Evolutionary conservation across 441 rosid species (phyloP).

Genomic region (Pelargonium australe): DNA sequence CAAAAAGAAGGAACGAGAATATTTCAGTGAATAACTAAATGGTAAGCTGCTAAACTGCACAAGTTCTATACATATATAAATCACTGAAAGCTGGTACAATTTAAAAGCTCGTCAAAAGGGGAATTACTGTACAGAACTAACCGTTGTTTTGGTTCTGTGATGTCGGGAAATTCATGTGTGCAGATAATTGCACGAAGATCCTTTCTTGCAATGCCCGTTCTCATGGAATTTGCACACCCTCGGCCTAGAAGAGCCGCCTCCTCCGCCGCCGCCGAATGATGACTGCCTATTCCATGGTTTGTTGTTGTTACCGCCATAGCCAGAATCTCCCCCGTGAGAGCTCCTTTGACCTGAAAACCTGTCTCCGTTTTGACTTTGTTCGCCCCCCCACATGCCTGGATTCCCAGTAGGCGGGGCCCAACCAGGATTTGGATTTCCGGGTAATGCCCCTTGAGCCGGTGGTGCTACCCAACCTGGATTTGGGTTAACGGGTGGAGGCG

Average conservation of each 20-base stretch:
- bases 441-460: constrained; percentile 3
- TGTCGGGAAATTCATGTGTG: constrained; percentile 41
- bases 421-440: constrained; percentile 33
- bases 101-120: neutral
- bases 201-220: constrained; percentile 77
- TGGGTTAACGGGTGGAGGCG: neutral
- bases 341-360: constrained; percentile 34
- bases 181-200: constrained; percentile 69
- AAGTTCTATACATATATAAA: neutral
- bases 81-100: neutral
- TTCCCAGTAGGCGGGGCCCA: constrained; percentile 38
- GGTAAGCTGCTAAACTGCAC: constrained; percentile 2
- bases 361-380: constrained; percentile 48
- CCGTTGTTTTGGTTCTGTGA: constrained; percentile 23
- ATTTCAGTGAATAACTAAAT: neutral
- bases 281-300: constrained; percentile 63
- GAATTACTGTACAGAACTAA: constrained; percentile 36
- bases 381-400: constrained; percentile 45
- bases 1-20: neutral
- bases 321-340: constrained; percentile 48
- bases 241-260: constrained; percentile 36
- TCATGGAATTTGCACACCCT: constrained; percentile 68
- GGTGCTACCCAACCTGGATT: constrained; percentile 3
- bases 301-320: constrained; percentile 37
- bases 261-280: constrained; percentile 35